Evolutionary conservation across 768 basidiomycete genomes (phyloP), one percentile per base, ranked within the genome.

Genomic region (Mycena epipterygia): DNA sequence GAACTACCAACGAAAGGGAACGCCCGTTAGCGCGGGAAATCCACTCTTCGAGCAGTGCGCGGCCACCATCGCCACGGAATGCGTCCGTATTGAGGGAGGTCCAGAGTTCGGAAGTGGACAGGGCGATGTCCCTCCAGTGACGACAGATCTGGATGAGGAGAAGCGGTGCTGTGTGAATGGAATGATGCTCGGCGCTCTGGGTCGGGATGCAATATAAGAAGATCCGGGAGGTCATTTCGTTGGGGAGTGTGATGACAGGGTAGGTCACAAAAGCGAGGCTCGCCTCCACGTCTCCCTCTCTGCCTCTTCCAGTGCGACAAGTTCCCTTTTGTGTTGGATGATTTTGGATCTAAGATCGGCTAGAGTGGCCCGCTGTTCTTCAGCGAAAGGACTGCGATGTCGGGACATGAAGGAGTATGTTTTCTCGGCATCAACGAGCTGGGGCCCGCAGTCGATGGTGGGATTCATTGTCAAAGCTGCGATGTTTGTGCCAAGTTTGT

Each of bases 131-230:
- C 9, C 39, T 19, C 57, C 57, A 58, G 5, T 17, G 30, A 14
- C 62, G 33, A 41, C 64, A 65, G 27, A 65, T 56, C 42, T 65
- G 64, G 4, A 32, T 55, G 17, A 65, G 39, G 25, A 65, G 1
- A 12, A 65, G 53, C 2, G 64, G 64, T 30, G 64, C 53, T 2
- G 41, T 27, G 42, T 21, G 8, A 17, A 30, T 27, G 1, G 39
- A 56, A 12, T 53, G 64, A 3, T 55, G 17, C 6, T 48, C 53
- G 5, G 41, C 53, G 0, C 64, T 42, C 25, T 65, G 53, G 6
- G 3, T 25, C 7, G 64, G 53, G 16, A 65, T 53, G 41, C 53
- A 65, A 17, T 16, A 39, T 30, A 57, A 19, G 55, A 65, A 65
- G 41, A 65, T 65, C 1, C 7, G 35, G 39, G 64, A 56, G 1